Percentiles rank a stretch among this genome's conserved stretches.
phyloP scores from a whole-genome alignment of 1,139 yeast species.

The Candida sp. region DNA sequence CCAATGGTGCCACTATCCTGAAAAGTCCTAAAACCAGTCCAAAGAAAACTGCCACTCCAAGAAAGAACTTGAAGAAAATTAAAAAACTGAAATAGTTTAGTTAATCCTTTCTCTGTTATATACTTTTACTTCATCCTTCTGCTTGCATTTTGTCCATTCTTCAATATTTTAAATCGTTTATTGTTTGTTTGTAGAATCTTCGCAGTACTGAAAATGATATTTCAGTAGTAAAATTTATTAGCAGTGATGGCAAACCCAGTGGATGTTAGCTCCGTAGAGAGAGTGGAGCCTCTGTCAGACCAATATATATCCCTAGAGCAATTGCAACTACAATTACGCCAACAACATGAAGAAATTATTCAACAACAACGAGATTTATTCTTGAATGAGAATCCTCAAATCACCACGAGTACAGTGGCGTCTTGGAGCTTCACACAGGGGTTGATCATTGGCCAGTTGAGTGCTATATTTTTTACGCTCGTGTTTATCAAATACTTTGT shows the following conservation, averaged over 20 bases:
- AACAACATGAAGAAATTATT: conserved; percentile 31
- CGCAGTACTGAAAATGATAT: too few relatives aligned
- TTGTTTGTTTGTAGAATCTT: too few relatives aligned
- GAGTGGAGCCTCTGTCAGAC: neutral
- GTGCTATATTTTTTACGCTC: conserved; percentile 72
- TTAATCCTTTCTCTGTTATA: neutral
- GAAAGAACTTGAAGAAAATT: conserved; percentile 1
- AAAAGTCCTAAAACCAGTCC: neutral
- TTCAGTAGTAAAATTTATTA: too few relatives aligned
- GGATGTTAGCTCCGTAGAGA: conserved; percentile 1
- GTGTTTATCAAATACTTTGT: conserved; percentile 84
- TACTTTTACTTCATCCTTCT: neutral
- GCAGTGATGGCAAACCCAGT: neutral
- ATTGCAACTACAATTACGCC: conserved; percentile 26
- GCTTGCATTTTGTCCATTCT: neutral
- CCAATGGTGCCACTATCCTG: neutral
- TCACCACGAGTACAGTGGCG: conserved; percentile 4
- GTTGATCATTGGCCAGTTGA: conserved; percentile 75
- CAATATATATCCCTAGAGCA: conserved; percentile 13
- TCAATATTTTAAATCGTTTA: too few relatives aligned
- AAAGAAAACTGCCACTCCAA: neutral
- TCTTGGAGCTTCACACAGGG: conserved; percentile 77
- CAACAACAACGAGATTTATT: conserved; percentile 27
- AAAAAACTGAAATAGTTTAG: neutral
- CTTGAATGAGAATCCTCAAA: conserved; percentile 12